Evolutionary conservation across 2,329 filamentous ascomycete genomes (phyloP).

Genomic region (Aspergillus sp.): DNA sequence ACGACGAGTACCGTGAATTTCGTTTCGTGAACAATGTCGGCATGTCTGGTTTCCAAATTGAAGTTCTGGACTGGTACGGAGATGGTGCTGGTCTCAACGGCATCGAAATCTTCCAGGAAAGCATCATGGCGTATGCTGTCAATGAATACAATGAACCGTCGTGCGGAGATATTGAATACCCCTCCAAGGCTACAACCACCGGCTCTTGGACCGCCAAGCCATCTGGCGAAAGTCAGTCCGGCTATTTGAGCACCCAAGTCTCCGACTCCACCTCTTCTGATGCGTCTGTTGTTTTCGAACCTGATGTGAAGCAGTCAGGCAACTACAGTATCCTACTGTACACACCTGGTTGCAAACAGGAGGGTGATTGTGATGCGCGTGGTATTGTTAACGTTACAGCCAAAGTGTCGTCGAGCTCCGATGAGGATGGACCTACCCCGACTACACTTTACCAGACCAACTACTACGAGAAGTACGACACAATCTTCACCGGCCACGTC

Average conservation of each 20-base stretch:
- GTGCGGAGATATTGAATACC: slow-evolving; percentile 60
- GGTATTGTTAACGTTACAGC: slow-evolving; percentile 78
- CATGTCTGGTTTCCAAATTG: slow-evolving; percentile 79
- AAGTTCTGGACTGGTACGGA: slow-evolving; percentile 84
- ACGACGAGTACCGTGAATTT: slow-evolving; percentile 74
- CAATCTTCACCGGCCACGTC: slow-evolving; percentile 78
- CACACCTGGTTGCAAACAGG: slow-evolving; percentile 81
- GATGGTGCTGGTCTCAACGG: slow-evolving; percentile 75
- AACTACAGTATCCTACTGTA: slow-evolving; percentile 89
- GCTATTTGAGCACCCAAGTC: slow-evolving; percentile 68
- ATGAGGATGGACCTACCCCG: slow-evolving; percentile 45
- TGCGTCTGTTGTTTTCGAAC: slow-evolving; percentile 60
- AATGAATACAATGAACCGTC: slow-evolving; percentile 80
- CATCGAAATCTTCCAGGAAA: slow-evolving; percentile 79
- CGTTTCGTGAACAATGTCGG: slow-evolving; percentile 79
- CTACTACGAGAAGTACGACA: slow-evolving; percentile 92
- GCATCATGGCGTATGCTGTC: slow-evolving; percentile 79
- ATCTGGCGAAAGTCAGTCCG: slow-evolving; percentile 61
- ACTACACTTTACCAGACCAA: slow-evolving; percentile 80
- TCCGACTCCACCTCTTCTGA: slow-evolving; percentile 51
- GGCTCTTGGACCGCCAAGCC: slow-evolving; percentile 68
- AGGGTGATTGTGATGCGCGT: slow-evolving; percentile 66
- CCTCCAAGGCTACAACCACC: slow-evolving; percentile 61
- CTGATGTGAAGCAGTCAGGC: slow-evolving; percentile 79
- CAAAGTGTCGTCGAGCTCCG: slow-evolving; percentile 50